These are phyloP conservation scores for Jackrogersella minutella DNA, from an alignment of 495 filamentous ascomycete genomes.

Conservation along the genomic window DNA sequence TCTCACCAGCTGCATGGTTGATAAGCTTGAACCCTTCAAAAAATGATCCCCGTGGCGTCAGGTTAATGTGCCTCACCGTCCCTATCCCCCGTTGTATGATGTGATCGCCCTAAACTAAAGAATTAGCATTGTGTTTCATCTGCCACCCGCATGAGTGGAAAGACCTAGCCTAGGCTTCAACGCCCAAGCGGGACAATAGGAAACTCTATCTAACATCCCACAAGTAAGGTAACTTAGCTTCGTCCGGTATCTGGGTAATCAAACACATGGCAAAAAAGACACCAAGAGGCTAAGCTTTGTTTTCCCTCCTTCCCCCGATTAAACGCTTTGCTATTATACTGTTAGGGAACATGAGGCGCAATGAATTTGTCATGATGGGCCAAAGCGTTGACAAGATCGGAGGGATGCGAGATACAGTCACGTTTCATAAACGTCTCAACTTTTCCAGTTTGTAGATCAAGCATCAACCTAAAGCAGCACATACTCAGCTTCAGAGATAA, in stretches of 20 bases:
- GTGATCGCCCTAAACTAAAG: slow-evolving; percentile 3
- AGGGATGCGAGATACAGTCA: slow-evolving; percentile 12
- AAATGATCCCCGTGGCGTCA: not conserved
- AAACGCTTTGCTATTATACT: not conserved
- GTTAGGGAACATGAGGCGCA: not conserved
- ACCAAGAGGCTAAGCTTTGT: slow-evolving; percentile 7
- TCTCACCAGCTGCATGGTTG: slow-evolving; percentile 12
- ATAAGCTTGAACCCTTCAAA: slow-evolving; percentile 31
- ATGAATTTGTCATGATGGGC: slow-evolving; percentile 17
- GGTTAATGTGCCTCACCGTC: slow-evolving; percentile 14
- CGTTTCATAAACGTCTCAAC: slow-evolving; percentile 41
- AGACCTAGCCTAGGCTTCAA: slow-evolving; percentile 15
- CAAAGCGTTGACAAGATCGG: slow-evolving; percentile 17
- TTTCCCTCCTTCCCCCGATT: not conserved
- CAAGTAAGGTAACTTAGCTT: slow-evolving; percentile 1
- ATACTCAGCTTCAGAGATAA: not conserved
- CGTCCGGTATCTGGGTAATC: slow-evolving; percentile 9
- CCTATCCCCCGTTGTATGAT: slow-evolving; percentile 5
- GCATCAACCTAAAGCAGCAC: slow-evolving; percentile 4
- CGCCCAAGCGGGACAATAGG: not conserved
- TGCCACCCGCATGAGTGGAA: not conserved
- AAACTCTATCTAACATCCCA: not conserved
- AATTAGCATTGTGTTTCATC: slow-evolving; percentile 31
- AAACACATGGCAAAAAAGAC: slow-evolving; percentile 7
- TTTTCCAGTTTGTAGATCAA: slow-evolving; percentile 10